Base-by-base conservation (phyloP, 768 basidiomycete genomes). In the Boletus edulis region DNA sequence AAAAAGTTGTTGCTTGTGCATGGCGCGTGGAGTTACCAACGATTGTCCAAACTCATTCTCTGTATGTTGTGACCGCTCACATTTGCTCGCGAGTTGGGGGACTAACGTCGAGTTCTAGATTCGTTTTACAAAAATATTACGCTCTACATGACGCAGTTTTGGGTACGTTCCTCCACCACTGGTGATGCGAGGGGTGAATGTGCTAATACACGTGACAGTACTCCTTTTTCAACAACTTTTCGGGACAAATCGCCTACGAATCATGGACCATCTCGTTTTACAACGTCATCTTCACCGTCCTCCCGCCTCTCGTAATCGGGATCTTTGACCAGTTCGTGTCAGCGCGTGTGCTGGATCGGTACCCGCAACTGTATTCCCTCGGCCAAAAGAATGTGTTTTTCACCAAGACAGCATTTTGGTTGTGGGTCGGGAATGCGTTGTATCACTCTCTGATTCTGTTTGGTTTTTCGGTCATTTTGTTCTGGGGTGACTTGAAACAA, bases 81-180 rank as follows among this genome's bases (percentile, higher is more conserved):
- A 2, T 39, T 39, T 39, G 34, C 34, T 12, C 9, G 27, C 9
- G 1, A n/a, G 38, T 17, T 3, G 14, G 14, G 35, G 38, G 14
- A 1, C 38, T 39, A 13, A 39, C 8, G 14, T 17, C 3, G 38
- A 9, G 22, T 15, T 46, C 14, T 64, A 97, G 94, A 91, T 73
- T 97, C 94, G 1, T 98, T 99, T 76, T 99, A 98, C 80, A 99
- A 99, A 72, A 99, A 99, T 71, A 98, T 98, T 58, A 88, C 89
- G 31, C 79, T 99, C 15, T 98, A 98, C 72, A 93, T 99, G 92
- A 97, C 94, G 22, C 92, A 96, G 58, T 98, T 98, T 71, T 98
- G 95, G 94, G 95, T 94, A 72, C 12, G 39, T 53, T n/a, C 14
- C 14, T 39, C 5, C 38, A 22, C 8, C 35, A 29, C 18, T 46